Evolutionary conservation across 495 filamentous ascomycete species (phyloP).

Genomic region (Cairneyella variabilis): DNA sequence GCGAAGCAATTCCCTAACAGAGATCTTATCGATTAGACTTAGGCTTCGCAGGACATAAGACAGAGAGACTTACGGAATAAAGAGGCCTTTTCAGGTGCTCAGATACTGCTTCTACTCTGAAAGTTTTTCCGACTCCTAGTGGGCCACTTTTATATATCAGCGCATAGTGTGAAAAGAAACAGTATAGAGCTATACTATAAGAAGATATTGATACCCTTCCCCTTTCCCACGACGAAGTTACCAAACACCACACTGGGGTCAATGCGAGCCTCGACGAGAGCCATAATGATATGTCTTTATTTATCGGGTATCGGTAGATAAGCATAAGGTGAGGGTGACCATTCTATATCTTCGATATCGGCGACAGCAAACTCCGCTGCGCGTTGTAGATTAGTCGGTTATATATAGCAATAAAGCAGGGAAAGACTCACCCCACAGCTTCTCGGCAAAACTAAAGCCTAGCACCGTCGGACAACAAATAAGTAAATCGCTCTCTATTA

Average conservation of each 20-base stretch:
- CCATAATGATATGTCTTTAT: conserved; percentile 23
- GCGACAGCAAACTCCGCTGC: conserved; percentile 28
- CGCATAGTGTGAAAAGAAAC: not conserved
- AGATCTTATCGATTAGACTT: conserved; percentile 18
- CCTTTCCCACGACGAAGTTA: conserved; percentile 9
- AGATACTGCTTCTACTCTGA: not conserved
- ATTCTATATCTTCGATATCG: conserved; percentile 26
- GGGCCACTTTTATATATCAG: conserved; percentile 13
- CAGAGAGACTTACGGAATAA: conserved; percentile 9
- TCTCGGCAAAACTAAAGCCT: conserved; percentile 12
- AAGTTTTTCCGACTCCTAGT: conserved; percentile 9
- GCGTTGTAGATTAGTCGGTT: conserved; percentile 1
- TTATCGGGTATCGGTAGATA: conserved; percentile 21
- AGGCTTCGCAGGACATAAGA: conserved; percentile 5
- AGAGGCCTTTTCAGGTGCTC: conserved; percentile 3
- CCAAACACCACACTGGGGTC: not conserved
- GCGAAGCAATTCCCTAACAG: conserved; percentile 15
- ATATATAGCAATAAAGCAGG: not conserved
- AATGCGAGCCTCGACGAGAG: conserved; percentile 23
- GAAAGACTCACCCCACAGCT: conserved; percentile 11
- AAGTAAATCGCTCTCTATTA: conserved; percentile 5
- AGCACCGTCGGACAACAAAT: conserved; percentile 18
- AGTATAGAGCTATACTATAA: conserved; percentile 2
- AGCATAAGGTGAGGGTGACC: conserved; percentile 23
- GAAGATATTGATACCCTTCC: conserved; percentile 11